Evolutionary conservation across 2,329 filamentous ascomycete species (phyloP), one percentile per base, ranked within the genome.

Genomic region (Drechslerella dactyloides): DNA sequence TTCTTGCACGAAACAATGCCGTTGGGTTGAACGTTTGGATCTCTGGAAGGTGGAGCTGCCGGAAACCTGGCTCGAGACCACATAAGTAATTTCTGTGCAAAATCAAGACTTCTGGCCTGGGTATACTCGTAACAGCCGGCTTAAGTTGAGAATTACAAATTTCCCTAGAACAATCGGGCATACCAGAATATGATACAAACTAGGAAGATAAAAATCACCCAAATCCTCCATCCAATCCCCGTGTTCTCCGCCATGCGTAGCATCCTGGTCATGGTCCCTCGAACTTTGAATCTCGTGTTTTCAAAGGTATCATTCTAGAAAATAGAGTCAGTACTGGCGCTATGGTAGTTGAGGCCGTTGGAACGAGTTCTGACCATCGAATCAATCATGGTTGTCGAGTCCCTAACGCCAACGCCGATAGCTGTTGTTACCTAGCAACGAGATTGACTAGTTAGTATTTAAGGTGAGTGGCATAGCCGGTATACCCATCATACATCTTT

Each of bases 201-300:
- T 37, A 88, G 90, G 4, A 87, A 84, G 79, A 99, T 96, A 81
- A 99, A 99, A 48, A 83, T 84, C 57, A 97, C 80, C 94, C 94
- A 99, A 65, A 93, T 90, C 81, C 86, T 93, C 94, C 94, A 99
- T 77, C 92, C 89, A 8, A 99, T 89, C n/a, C 94, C 94, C 1
- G 93, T 96, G 77, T 87, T 85, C 82, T 97, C 86, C 2, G 94
- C 94, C 94, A 99, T 99, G 60, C 93, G 79, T 75, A 97, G 81
- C 94, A 99, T 99, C 69, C 93, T 85, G 79, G 91, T 96, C 94
- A 99, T 97, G 17, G 96, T 97, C 60, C 93, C 92, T 50, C 88
- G 86, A 73, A 99, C 82, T 74, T 90, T 86, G 58, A 92, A 81
- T 35, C 93, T 84, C 59, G 93, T 96, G 76, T 86, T 87, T 79